Conservation (phyloP, 169 alveolate species). For the Plasmodium berghei region DNA sequence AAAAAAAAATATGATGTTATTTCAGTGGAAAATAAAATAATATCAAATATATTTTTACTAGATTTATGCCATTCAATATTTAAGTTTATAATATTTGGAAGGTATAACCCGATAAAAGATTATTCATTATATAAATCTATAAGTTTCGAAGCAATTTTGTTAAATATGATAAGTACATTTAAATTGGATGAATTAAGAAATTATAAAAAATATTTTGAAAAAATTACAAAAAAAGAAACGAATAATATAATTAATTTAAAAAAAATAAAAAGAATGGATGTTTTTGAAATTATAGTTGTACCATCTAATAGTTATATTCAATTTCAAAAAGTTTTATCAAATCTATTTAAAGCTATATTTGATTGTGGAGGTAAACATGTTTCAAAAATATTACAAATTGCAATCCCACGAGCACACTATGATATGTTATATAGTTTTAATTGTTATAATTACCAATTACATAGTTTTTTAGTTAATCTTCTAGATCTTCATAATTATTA, state of each 20-base stretch:
- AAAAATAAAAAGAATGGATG: slow-evolving; percentile 58
- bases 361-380: slow-evolving; percentile 76
- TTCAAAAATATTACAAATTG: slow-evolving; percentile 59
- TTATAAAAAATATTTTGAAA: slow-evolving; percentile 20
- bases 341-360: slow-evolving; percentile 57
- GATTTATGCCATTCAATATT: slow-evolving; percentile 24
- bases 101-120: slow-evolving; percentile 61
- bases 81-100: slow-evolving; percentile 47
- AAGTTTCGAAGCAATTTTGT: slow-evolving; percentile 48
- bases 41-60: slow-evolving; percentile 53
- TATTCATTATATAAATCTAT: slow-evolving; percentile 21
- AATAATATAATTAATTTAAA: slow-evolving; percentile 8
- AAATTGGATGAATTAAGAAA: slow-evolving; percentile 32
- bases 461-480: slow-evolving; percentile 45
- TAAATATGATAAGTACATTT: slow-evolving; percentile 59
- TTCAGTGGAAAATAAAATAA: slow-evolving; percentile 54
- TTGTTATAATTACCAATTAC: slow-evolving; percentile 60
- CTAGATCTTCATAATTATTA: slow-evolving; percentile 16
- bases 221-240: slow-evolving; percentile 42
- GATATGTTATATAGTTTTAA: slow-evolving; percentile 69
- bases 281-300: slow-evolving; percentile 50
- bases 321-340: slow-evolving; percentile 38
- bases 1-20: slow-evolving; percentile 40
- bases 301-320: slow-evolving; percentile 56
- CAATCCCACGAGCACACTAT: slow-evolving; percentile 40